phyloP scores from a whole-genome alignment of 371 early-diverging fungal species.

The Fennellomyces sp. region DNA sequence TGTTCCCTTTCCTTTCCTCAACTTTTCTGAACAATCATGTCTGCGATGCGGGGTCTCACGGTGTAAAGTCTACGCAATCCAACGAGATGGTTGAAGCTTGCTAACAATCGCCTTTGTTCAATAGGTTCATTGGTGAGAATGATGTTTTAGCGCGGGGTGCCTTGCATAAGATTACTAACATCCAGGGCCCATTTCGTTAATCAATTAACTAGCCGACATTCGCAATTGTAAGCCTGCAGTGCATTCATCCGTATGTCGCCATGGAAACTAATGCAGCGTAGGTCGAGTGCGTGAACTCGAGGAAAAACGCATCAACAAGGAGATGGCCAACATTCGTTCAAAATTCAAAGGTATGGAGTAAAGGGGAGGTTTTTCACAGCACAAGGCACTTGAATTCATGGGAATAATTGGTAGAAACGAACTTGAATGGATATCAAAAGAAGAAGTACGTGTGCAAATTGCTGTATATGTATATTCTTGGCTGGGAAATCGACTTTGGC shows the following conservation, averaged over 20 bases:
- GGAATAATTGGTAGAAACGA: constrained; percentile 63
- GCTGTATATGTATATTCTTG: constrained; percentile 97
- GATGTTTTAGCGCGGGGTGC: neutral
- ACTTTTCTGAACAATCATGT: constrained; percentile 14
- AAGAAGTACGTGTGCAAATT: constrained; percentile 98
- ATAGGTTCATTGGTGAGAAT: constrained; percentile 17
- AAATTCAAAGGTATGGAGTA: constrained; percentile 89
- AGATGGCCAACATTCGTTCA: constrained; percentile 96
- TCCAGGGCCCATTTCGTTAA: neutral
- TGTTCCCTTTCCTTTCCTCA: neutral
- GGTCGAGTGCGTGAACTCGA: constrained; percentile 96
- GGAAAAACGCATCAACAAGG: constrained; percentile 97
- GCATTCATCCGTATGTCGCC: neutral
- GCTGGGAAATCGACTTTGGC: constrained; percentile 97
- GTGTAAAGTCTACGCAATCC: constrained; percentile 2
- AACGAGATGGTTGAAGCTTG: neutral
- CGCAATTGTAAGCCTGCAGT: constrained; percentile 45
- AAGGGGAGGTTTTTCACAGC: neutral
- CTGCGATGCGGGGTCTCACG: constrained; percentile 17
- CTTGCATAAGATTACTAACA: constrained; percentile 6
- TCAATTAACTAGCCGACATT: constrained; percentile 27
- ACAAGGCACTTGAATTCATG: neutral
- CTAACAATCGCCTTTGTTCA: neutral
- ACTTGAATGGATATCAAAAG: constrained; percentile 94
- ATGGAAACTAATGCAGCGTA: constrained; percentile 25